Evolutionary conservation across 108 stramenopile genomes (phyloP), one percentile per base, ranked within the genome.

Genomic region (Nannochloropsis gaditana): DNA sequence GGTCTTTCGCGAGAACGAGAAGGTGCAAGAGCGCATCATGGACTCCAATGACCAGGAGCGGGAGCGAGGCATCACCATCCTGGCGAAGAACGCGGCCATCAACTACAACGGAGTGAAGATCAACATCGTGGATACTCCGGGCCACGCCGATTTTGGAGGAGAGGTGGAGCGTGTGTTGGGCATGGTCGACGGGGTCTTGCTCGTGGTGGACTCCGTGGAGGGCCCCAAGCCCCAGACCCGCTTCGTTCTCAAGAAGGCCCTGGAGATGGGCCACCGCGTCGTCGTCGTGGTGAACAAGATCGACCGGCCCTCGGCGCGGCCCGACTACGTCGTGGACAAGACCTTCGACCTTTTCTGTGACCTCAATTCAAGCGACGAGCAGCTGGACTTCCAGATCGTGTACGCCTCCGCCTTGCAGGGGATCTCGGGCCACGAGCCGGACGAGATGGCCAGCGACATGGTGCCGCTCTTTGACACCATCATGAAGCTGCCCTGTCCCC

Each of bases 231-330:
- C 98, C 5, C 98, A 99, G 92, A 98, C 97, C 42, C 91, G 97
- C 9, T 98, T 97, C 86, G 98, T 99, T 21, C 88, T 99, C 79
- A 95, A 96, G 91, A 98, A 99, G 94, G 99, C 99, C 3, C 92
- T 99, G 73, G 86, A 91, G 84, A 92, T 93, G 47, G 97, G 96
- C 31, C 92, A 98, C 90, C 91, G 94, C 86, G 96, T 96, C 1
- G 84, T 99, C 21, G 96, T 99, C 44, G 98, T 99, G 44, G 95
- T 99, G 82, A 99, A 99, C 94, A 99, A 99, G 92, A 96, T 98
- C 87, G 98, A 99, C 90, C 96, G 97, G 41, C 96, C 96, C 41
- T 91, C 96, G 5, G 97, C 97, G 2, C 92, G 97, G 41, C 96
- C 96, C 19, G 97, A 96, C 11, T 97, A 98, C 82, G 99, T 98